Evolutionary conservation across 179 eudicot genomes (phyloP), one percentile per base, ranked within the genome.

Genomic region (Carnegiea gigantea): DNA sequence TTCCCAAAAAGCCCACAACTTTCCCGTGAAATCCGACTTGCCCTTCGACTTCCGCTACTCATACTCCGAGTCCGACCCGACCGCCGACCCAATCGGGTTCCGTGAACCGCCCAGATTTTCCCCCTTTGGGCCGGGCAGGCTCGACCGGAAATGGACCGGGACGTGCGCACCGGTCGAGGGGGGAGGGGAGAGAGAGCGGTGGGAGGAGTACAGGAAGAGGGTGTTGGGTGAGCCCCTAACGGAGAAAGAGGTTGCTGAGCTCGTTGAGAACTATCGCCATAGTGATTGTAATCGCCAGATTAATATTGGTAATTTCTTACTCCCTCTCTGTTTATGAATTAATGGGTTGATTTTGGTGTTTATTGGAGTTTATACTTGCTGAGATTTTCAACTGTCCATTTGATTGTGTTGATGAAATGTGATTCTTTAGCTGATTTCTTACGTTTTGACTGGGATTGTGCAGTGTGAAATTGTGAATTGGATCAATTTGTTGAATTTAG

Each of bases 31-130:
- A 0, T 85, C 97, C 43, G 84, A 89, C 33, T 77, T 96, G 18
- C 99, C 99, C 74, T 96, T 96, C 70, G 99, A 94, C 76, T 96
- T 94, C 82, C 85, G 90, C 48, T 86, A 94, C 91, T 96, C 99
- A 8, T 94, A 94, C 84, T 92, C 98, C 0, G 98, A 96, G 71
- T 80, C 88, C 79, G 86, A 89, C 85, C 90, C 91, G 1, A 49
- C 82, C 0, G 71, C 83, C 15, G 28, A 87, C 30, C 99, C 99
- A 38, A 94, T 94, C 68, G 97, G 95, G 51, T 96, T 89, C 70
- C 97, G 99, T 0, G 99, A 96, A 80, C 93, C 97, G 49, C 91
- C 92, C 26, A 75, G 80, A 67, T 96, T 92, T 84, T 96, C 98
- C 11, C 99, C 99, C 0, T 96, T 96, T 38, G 99, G 99, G 1